These are phyloP conservation scores for Clavispora carvajalis DNA, from an alignment of 805 yeast species.

Conservation along the genomic window DNA sequence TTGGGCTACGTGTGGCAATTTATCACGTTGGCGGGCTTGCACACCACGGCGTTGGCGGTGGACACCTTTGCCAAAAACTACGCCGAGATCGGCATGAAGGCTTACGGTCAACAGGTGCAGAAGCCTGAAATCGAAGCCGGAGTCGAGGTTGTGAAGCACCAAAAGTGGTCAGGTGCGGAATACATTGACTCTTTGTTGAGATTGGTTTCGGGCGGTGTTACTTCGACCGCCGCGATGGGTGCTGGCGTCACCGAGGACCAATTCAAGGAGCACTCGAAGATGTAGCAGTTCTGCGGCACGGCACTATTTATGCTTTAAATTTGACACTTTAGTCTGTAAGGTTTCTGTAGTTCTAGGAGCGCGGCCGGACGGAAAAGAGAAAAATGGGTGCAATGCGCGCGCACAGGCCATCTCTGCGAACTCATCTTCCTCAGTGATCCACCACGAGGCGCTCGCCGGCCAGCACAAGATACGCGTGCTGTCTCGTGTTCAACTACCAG, in stretches of 20 bases:
- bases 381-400: neutral
- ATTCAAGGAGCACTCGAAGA: slow-evolving; percentile 48
- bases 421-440: too few relatives aligned
- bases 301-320: neutral
- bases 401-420: too few relatives aligned
- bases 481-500: too few relatives aligned
- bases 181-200: slow-evolving; percentile 87
- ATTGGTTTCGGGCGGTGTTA: slow-evolving; percentile 89
- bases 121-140: slow-evolving; percentile 80
- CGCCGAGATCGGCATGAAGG: slow-evolving; percentile 85
- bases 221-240: slow-evolving; percentile 98
- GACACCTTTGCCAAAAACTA: slow-evolving; percentile 79
- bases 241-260: slow-evolving; percentile 97
- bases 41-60: slow-evolving; percentile 89
- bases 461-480: too few relatives aligned
- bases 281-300: slow-evolving; percentile 13
- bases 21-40: slow-evolving; percentile 94
- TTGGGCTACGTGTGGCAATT: slow-evolving; percentile 97
- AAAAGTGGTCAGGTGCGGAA: slow-evolving; percentile 98
- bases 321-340: neutral
- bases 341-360: too few relatives aligned
- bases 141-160: slow-evolving; percentile 96
- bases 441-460: too few relatives aligned
- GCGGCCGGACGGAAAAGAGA: neutral
- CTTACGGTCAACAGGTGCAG: slow-evolving; percentile 86